These are phyloP conservation scores for Abrus pulchellus DNA, from an alignment of 306 rosid species.

Conservation along the genomic window DNA sequence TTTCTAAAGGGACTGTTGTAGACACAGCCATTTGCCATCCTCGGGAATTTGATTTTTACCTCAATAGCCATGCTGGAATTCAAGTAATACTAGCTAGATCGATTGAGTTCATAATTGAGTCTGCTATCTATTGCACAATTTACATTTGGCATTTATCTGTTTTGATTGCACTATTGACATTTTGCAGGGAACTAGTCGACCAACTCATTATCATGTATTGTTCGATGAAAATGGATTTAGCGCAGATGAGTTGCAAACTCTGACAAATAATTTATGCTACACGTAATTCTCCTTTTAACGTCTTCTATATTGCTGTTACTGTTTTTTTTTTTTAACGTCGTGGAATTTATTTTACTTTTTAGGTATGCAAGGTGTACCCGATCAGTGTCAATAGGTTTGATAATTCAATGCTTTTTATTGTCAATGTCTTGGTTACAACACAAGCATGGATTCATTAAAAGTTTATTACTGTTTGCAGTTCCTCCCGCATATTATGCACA, in stretches of 20 bases:
- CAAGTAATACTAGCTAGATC: conserved; percentile 52
- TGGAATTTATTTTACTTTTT: background rate
- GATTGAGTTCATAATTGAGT: background rate
- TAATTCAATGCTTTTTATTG: background rate
- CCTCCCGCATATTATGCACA: conserved; percentile 66
- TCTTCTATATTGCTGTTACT: background rate
- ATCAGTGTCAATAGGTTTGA: conserved; percentile 57
- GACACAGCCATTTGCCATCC: conserved; percentile 78
- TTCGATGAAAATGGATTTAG: conserved; percentile 49
- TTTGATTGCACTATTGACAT: background rate
- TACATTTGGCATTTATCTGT: background rate
- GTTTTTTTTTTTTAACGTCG: background rate
- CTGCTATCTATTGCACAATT: background rate
- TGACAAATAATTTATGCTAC: conserved; percentile 56
- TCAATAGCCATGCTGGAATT: conserved; percentile 89
- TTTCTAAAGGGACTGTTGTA: conserved; percentile 74
- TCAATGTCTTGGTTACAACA: background rate
- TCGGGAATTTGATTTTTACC: conserved; percentile 73
- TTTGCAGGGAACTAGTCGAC: conserved; percentile 64
- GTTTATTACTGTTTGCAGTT: conserved; percentile 41
- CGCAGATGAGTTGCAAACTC: conserved; percentile 45
- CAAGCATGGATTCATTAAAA: background rate
- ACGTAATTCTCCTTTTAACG: conserved; percentile 44
- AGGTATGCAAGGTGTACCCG: conserved; percentile 63
- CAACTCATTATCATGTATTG: conserved; percentile 56